Evolutionary conservation across 768 basidiomycete species (phyloP).

Genomic region (Auriculariales sp.): DNA sequence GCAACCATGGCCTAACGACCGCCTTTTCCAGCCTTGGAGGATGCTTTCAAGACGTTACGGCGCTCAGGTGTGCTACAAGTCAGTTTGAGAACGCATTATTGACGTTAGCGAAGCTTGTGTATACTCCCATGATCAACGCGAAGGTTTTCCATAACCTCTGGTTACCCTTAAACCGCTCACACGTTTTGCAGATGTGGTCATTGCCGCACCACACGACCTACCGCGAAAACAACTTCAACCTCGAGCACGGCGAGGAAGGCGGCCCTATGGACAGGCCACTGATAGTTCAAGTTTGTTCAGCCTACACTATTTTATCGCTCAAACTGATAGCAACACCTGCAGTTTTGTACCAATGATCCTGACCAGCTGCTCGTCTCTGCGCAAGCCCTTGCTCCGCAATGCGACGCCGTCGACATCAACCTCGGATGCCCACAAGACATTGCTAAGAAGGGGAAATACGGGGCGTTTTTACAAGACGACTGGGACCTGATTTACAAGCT

Average conservation of each 20-base stretch:
- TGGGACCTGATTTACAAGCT: conserved; percentile 79
- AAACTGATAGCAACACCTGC: conserved; percentile 7
- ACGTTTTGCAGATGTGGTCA: conserved; percentile 42
- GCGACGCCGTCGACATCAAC: conserved; percentile 93
- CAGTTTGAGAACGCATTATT: not conserved
- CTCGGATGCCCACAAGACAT: conserved; percentile 93
- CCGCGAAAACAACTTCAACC: conserved; percentile 53
- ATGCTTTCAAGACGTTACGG: conserved; percentile 70
- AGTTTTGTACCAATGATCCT: conserved; percentile 85
- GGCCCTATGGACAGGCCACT: conserved; percentile 64
- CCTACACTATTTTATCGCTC: not conserved
- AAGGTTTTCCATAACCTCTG: conserved; percentile 31
- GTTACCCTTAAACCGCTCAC: conserved; percentile 11
- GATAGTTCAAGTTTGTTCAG: conserved; percentile 47
- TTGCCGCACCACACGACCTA: conserved; percentile 35
- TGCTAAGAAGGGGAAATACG: conserved; percentile 74
- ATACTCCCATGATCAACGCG: conserved; percentile 97
- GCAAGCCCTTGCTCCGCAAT: conserved; percentile 54
- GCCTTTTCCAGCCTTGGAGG: conserved; percentile 63
- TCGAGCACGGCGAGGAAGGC: conserved; percentile 70
- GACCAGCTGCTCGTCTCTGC: conserved; percentile 68
- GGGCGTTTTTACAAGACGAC: conserved; percentile 85
- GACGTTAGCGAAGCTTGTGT: conserved; percentile 43
- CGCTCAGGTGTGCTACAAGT: conserved; percentile 41
- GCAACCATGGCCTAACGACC: not conserved